phyloP scores from a whole-genome alignment of 1,284 basidiomycete species.

The Chalciporus sp. region DNA sequence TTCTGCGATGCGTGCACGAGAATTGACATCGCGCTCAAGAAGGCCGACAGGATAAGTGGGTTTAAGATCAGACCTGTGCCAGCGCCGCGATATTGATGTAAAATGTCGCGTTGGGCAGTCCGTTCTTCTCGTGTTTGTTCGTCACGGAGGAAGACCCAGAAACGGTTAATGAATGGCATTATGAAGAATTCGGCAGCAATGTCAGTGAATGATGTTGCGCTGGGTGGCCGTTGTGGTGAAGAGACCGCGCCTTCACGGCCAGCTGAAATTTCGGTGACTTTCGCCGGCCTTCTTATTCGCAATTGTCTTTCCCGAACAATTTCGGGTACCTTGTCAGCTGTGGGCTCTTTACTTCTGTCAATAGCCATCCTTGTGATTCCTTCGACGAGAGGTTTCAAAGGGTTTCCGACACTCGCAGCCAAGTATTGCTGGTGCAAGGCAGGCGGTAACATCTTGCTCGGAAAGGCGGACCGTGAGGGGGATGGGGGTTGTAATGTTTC shows the following conservation, averaged over 20 bases:
- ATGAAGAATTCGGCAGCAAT: slow-evolving; percentile 87
- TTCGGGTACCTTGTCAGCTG: slow-evolving; percentile 54
- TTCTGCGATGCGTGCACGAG: slow-evolving; percentile 81
- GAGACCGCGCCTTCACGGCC: slow-evolving; percentile 2
- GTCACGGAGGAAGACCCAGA: slow-evolving; percentile 88
- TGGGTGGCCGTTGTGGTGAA: slow-evolving; percentile 20
- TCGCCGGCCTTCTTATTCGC: slow-evolving; percentile 56
- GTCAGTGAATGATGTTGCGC: slow-evolving; percentile 58
- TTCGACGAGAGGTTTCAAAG: slow-evolving; percentile 56
- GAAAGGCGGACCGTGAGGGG: slow-evolving; percentile 56
- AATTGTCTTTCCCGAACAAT: slow-evolving; percentile 75
- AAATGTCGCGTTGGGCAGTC: slow-evolving; percentile 49
- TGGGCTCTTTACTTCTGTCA: slow-evolving; percentile 52
- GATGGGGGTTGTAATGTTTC: slow-evolving; percentile 37
- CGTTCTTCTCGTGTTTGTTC: slow-evolving; percentile 74
- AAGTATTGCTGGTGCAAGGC: slow-evolving; percentile 72
- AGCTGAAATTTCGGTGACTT: slow-evolving; percentile 43
- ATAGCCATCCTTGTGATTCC: slow-evolving; percentile 62
- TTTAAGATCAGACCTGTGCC: slow-evolving; percentile 83
- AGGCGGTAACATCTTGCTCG: slow-evolving; percentile 78
- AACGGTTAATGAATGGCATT: slow-evolving; percentile 85
- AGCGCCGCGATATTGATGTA: slow-evolving; percentile 64
- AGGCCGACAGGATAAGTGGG: slow-evolving; percentile 72
- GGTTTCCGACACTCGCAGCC: slow-evolving; percentile 37
- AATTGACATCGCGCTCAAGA: slow-evolving; percentile 78